A percentile compares a stretch with the other conserved stretches of the same genome.
These are phyloP conservation scores for Thelonectria olida DNA, from an alignment of 2,329 filamentous ascomycete species.

Conservation along the genomic window DNA sequence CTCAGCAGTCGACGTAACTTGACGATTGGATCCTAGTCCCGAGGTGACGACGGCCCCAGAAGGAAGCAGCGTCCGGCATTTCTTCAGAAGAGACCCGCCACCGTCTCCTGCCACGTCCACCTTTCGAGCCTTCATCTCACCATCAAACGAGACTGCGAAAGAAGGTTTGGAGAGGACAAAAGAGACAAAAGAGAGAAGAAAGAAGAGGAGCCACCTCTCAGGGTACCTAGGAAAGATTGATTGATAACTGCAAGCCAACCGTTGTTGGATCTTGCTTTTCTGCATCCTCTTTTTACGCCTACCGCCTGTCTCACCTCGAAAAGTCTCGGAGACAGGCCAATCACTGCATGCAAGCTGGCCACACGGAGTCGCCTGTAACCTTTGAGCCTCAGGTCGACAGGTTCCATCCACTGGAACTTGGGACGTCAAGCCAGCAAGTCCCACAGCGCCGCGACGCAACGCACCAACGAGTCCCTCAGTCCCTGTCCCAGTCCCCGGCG, in stretches of 20 bases:
- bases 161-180: background rate
- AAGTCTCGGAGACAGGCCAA: conserved; percentile 25
- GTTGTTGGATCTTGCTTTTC: background rate
- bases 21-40: no score
- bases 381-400: conserved; percentile 41
- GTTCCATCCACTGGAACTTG: conserved; percentile 23
- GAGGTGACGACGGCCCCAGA: conserved; percentile 9
- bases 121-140: background rate
- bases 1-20: background rate
- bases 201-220: background rate
- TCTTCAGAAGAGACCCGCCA: conserved; percentile 13
- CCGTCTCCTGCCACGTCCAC: conserved; percentile 23
- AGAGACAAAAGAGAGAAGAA: background rate
- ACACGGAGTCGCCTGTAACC: conserved; percentile 35
- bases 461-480: no score
- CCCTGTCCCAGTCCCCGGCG: background rate
- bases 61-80: conserved; percentile 14
- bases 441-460: conserved; percentile 29
- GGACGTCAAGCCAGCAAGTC: conserved; percentile 4
- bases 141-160: background rate
- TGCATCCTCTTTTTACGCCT: background rate
- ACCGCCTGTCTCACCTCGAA: background rate
- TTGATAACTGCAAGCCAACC: background rate
- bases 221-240: no score
- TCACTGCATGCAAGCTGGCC: conserved; percentile 39